Base-by-base conservation (phyloP, 2,329 filamentous ascomycete genomes). In the Ophiocordyceps sinensis region DNA sequence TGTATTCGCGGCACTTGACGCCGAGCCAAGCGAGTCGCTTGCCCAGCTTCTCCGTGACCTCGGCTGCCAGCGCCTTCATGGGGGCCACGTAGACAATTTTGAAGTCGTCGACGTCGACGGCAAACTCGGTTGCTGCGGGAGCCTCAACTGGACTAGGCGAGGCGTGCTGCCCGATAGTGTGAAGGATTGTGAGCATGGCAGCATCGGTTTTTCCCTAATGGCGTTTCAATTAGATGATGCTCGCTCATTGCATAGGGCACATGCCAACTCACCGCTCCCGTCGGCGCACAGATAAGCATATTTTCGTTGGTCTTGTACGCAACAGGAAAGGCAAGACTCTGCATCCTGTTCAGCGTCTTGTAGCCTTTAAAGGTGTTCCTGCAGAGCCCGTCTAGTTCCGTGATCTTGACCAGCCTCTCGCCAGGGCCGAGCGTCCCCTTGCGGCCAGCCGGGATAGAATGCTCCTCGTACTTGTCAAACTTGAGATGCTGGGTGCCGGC, bases 51-150 rank as follows among this genome's bases (percentile, higher is more conserved):
- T 88, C 85, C 0, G 91, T 96, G 34, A 98, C 83, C 63, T 98
- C 91, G 8, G 93, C 91, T 5, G 93, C 93, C 15, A 98, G 69
- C 1, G 91, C 93, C 61, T 98, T 98, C 93, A 98, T 98, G 0
- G 91, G 93, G 1, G 93, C 91, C 34, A 98, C 91, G 52, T 98
- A 98, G 43, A 98, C 87, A 51, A 98, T 89, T 63, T 98, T 96
- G 72, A 96, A 95, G 51, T 94, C 85, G 40, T 94, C 83, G 0
- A 77, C 66, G 43, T 82, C 73, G n/a, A 94, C 84, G 1, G 74
- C 75, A 55, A 95, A 95, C 32, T 94, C 83, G 0, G 72, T 79
- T 1, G 82, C 78, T 41, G 77, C 66, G 0, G 76, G 76, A 34
- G 85, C 68, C 43, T 94, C 85, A 10, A 82, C 70, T 0, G 88